phyloP scores from a whole-genome alignment of 2,329 filamentous ascomycete species.

The Fusarium graminum region DNA sequence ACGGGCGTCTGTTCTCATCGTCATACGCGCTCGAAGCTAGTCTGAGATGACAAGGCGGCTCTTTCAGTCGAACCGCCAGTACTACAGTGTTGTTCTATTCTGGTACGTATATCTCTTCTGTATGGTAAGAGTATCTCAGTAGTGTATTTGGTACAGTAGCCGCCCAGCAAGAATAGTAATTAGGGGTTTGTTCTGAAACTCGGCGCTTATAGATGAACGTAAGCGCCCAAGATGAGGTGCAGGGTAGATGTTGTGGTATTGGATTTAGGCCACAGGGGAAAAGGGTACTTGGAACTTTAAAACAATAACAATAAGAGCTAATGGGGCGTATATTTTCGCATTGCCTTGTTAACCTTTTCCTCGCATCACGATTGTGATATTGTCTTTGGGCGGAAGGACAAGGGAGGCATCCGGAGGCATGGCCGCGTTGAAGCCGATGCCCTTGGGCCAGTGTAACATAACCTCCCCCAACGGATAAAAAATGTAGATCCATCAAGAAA shows the following conservation, averaged over 20 bases:
- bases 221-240: slow-evolving; percentile 29
- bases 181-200: slow-evolving; percentile 29
- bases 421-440: slow-evolving; percentile 6
- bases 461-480: neutral
- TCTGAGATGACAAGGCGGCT: slow-evolving; percentile 5
- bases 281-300: slow-evolving; percentile 1
- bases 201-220: slow-evolving; percentile 32
- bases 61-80: slow-evolving; percentile 22
- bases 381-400: slow-evolving; percentile 6
- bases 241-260: slow-evolving; percentile 3
- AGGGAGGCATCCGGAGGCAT: slow-evolving; percentile 37
- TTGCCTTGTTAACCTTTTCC: neutral
- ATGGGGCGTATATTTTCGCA: neutral
- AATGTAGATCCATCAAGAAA: neutral
- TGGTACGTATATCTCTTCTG: slow-evolving; percentile 1
- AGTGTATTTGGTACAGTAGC: slow-evolving; percentile 10
- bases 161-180: slow-evolving; percentile 25
- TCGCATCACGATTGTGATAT: neutral
- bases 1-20: slow-evolving; percentile 18
- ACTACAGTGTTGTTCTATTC: slow-evolving; percentile 21
- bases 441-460: neutral
- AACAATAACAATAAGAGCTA: slow-evolving; percentile 1
- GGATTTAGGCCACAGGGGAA: slow-evolving; percentile 19
- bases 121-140: slow-evolving; percentile 1
- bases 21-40: slow-evolving; percentile 18